A percentile compares a stretch with the other conserved stretches of the same genome.
phyloP scores from a whole-genome alignment of 805 yeast species.

The Metschnikowia lachancei region DNA sequence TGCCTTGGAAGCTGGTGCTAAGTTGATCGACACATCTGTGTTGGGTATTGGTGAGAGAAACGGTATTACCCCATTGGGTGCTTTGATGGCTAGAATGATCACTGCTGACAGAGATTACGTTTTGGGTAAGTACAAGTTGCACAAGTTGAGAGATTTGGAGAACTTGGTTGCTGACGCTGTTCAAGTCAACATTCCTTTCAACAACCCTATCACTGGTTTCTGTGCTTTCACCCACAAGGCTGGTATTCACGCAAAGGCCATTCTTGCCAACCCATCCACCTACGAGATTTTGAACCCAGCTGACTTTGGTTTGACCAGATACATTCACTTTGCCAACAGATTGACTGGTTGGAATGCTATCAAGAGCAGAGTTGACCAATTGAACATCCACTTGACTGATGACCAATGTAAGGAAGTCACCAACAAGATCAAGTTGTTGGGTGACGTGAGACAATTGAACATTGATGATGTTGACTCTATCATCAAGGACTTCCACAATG shows the following conservation, averaged over 20 bases:
- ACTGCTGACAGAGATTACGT: slow-evolving; percentile 60
- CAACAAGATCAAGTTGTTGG: slow-evolving; percentile 52
- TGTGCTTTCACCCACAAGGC: slow-evolving; percentile 66
- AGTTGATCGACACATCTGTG: slow-evolving; percentile 55
- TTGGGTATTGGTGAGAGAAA: slow-evolving; percentile 64
- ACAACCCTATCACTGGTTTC: slow-evolving; percentile 62
- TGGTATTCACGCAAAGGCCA: slow-evolving; percentile 62
- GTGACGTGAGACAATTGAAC: slow-evolving; percentile 58
- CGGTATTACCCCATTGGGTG: slow-evolving; percentile 61
- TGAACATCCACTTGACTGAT: slow-evolving; percentile 53
- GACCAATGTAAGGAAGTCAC: slow-evolving; percentile 59
- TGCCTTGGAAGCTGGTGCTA: slow-evolving; percentile 62
- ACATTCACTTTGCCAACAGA: slow-evolving; percentile 59
- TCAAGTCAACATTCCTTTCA: slow-evolving; percentile 57
- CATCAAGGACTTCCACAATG: slow-evolving; percentile 53
- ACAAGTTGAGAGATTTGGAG: slow-evolving; percentile 56
- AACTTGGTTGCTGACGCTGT: slow-evolving; percentile 59
- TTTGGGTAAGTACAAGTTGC: slow-evolving; percentile 53
- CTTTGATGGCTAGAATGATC: slow-evolving; percentile 62
- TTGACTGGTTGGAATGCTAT: slow-evolving; percentile 65
- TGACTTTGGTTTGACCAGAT: slow-evolving; percentile 60
- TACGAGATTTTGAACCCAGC: slow-evolving; percentile 57
- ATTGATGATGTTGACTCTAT: slow-evolving; percentile 62
- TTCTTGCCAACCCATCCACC: slow-evolving; percentile 61
- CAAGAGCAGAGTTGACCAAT: slow-evolving; percentile 58